Base-by-base conservation (phyloP, 2,329 filamentous ascomycete species). In the Xylariaceae sp. region DNA sequence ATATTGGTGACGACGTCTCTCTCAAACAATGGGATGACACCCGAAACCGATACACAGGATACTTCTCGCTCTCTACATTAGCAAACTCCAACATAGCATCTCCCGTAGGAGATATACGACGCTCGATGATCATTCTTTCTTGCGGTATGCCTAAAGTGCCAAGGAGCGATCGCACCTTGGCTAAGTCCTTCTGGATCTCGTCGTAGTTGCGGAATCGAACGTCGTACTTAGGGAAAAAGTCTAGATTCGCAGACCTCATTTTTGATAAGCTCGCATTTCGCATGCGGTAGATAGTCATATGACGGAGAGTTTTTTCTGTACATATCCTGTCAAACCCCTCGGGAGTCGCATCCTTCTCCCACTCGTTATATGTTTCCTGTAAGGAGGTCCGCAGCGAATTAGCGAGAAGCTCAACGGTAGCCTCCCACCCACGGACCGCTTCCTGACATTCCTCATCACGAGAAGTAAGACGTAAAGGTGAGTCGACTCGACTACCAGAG, bases 51-150 rank as follows among this genome's bases (percentile, higher is more conserved):
- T 80, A 62, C 1, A 78, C 75, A 0, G 79, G 78, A 44, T 68
- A 53, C 14, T 56, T 58, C 34, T 76, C 74, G 6, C 69, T 67
- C 1, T 65, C 69, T 0, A 69, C 64, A 58, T 83, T 82, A 51
- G 77, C 73, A 58, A 84, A 84, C 57, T 84, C 82, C 28, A 84
- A 73, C 23, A 84, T 74, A 2, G 75, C 75, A 57, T 84, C 80
- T 6, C 82, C 81, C 2, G 72, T 72, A 1, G 73, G 72, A 0
- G 76, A 73, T 48, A 84, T 79, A 31, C 71, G 65, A 37, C 73
- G 74, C 50, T 83, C 80, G 14, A 73, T 69, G 7, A 80, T 70
- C 0, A 66, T 67, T 44, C 76, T 71, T 14, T 73, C 74, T 2
- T 74, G 73, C 0, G 75, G 71, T 24, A 77, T 76, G 7, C 74